Evolutionary conservation across 2,329 filamentous ascomycete genomes (phyloP).

Genomic region (Nothophoma quercina): DNA sequence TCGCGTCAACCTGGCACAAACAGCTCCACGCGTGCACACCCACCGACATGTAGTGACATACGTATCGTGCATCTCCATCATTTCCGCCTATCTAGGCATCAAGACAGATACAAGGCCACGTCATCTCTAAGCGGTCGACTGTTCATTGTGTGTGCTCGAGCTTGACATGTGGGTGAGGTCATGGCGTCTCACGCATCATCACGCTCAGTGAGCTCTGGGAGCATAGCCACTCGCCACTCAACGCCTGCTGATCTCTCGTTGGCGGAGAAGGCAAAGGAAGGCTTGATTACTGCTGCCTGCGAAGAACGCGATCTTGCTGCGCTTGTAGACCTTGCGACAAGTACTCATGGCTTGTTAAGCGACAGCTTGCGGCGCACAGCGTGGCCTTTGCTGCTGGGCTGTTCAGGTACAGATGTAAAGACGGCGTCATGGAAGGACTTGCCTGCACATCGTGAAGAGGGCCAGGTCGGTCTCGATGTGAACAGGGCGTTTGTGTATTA

Average conservation of each 20-base stretch:
- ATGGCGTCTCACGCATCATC: slow-evolving; percentile 40
- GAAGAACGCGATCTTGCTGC: slow-evolving; percentile 48
- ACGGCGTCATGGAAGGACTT: slow-evolving; percentile 65
- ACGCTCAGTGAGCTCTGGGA: slow-evolving; percentile 41
- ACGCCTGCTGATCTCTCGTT: slow-evolving; percentile 21
- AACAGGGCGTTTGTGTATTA: slow-evolving; percentile 98
- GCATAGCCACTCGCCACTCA: slow-evolving; percentile 27
- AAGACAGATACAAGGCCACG: slow-evolving; percentile 18
- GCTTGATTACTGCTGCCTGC: slow-evolving; percentile 53
- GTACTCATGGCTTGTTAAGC: slow-evolving; percentile 54
- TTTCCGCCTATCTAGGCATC: background rate
- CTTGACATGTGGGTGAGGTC: slow-evolving; percentile 29
- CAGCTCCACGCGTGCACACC: slow-evolving; percentile 5
- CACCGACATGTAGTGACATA: slow-evolving; percentile 17
- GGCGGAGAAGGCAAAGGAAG: slow-evolving; percentile 36
- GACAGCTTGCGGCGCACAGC: slow-evolving; percentile 71
- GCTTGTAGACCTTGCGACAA: slow-evolving; percentile 54
- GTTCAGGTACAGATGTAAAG: slow-evolving; percentile 25
- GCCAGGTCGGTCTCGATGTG: slow-evolving; percentile 90
- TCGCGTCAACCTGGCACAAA: slow-evolving; percentile 23
- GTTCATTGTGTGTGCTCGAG: background rate
- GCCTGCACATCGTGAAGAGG: slow-evolving; percentile 82
- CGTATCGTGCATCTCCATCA: slow-evolving; percentile 4
- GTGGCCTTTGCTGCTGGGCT: slow-evolving; percentile 70
- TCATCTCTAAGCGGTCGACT: slow-evolving; percentile 1